Evolutionary conservation across 306 rosid genomes (phyloP), one percentile per base, ranked within the genome.

Genomic region (Canavalia gladiata): DNA sequence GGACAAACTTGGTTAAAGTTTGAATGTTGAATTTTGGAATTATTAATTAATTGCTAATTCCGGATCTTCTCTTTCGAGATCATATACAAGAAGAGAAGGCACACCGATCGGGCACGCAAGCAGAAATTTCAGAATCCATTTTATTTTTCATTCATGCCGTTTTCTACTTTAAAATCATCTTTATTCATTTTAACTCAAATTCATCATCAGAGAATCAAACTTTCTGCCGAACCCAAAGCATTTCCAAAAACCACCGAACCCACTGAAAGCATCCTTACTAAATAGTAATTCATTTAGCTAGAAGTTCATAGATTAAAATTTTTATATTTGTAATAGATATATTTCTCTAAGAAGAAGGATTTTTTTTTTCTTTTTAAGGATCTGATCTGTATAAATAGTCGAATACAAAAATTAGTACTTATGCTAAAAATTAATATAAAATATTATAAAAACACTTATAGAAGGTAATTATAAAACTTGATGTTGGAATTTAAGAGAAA

Each of bases 1-100:
- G 6, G 57, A 13, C 79, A 63, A 76, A 58, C 56, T 55, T 51
- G 34, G 59, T 75, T 42, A 1, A 63, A 71, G 7, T 30, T 73
- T 60, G 29, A 46, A 39, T 28, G 13, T 68, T 62, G 58, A 80
- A 64, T 3, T 62, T 51, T 79, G 8, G n/a, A 11, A 33, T 67
- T 34, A 8, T 18, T 72, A n/a, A 63, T 18, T 72, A n/a, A 63
- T 73, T 63, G 13, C 34, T 28, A 41, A 42, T 6, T 64, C 28
- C 68, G 12, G 10, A 12, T 3, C 68, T 35, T 55, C 7, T 55
- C 30, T 2, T 18, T 60, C 52, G 7, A 47, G 52, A 47, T 47
- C 2, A 51, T 1, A 18, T 18, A 18, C 25, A 18, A 18, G 25
- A 18, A 1, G 42, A 39, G 42, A 4, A 39, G 42, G 42, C 42